Conservation (phyloP, 176 grass and related monocot species). For the Carex pumila region DNA sequence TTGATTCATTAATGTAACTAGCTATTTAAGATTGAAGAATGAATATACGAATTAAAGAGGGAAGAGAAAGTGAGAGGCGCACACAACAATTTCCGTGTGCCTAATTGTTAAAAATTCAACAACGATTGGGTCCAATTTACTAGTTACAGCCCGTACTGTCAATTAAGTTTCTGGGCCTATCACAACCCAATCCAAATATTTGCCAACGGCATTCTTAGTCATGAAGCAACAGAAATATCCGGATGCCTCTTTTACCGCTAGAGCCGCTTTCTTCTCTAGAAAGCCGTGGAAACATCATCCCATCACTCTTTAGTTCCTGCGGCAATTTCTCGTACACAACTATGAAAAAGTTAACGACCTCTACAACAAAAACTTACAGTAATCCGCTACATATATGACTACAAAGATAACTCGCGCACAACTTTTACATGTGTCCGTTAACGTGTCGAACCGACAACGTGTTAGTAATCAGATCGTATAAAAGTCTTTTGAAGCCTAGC, state of each 20-base stretch:
- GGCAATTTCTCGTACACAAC: not conserved
- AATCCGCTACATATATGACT: not conserved
- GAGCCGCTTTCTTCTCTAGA: not conserved
- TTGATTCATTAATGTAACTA: not conserved
- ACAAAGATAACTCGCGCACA: not conserved
- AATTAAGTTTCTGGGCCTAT: not conserved
- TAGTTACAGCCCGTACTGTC: not conserved
- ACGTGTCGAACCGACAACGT: not conserved
- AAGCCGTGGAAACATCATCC: not conserved
- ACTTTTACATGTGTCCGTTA: not conserved
- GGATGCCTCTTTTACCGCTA: not conserved
- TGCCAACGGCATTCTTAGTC: not conserved
- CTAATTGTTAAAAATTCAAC: not conserved
- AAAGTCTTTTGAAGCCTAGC: not conserved
- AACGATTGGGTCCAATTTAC: not conserved
- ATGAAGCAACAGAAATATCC: not conserved
- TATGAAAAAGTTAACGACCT: not conserved
- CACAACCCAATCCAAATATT: not conserved
- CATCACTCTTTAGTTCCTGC: not conserved
- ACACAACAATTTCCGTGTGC: not conserved
- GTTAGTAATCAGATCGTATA: not conserved
- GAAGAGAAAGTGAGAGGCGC: not conserved
- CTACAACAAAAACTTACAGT: not conserved
- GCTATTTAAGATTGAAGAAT: not conserved
- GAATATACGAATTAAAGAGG: not conserved